Conservation (phyloP, 176 grass and related monocot species). For the Eleusine indica region DNA sequence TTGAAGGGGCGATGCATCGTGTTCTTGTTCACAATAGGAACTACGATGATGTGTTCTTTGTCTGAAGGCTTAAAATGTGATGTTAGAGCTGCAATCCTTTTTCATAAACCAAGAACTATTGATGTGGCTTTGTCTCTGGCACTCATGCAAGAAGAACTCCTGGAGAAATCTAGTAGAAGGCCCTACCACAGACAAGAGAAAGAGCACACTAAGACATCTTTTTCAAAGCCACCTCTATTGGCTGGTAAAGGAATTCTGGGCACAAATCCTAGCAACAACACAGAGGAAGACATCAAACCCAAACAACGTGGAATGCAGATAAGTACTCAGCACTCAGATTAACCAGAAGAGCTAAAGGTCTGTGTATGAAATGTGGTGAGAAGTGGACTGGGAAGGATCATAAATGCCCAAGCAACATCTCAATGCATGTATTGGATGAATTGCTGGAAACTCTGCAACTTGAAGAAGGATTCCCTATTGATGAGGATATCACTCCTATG, state of each 20-base stretch:
- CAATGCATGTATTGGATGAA: not conserved
- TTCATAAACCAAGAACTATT: not conserved
- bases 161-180: not conserved
- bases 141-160: not conserved
- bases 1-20: not conserved
- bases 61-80: not conserved
- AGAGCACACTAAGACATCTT: too few species aligned
- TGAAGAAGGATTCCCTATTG: not conserved
- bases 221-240: not conserved
- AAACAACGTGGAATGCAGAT: too few species aligned
- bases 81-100: not conserved
- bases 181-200: too few species aligned
- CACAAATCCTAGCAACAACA: too few species aligned
- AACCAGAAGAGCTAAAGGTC: not conserved
- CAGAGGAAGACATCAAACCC: too few species aligned
- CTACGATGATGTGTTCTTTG: not conserved
- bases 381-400: not conserved
- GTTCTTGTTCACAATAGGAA: not conserved
- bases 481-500: too few species aligned
- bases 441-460: not conserved
- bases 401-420: not conserved
- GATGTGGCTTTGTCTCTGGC: not conserved
- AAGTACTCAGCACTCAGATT: too few species aligned
- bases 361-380: not conserved
- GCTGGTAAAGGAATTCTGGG: too few species aligned